Conservation (phyloP, 805 yeast species). For the Wickerhamiella allomyrinae region DNA sequence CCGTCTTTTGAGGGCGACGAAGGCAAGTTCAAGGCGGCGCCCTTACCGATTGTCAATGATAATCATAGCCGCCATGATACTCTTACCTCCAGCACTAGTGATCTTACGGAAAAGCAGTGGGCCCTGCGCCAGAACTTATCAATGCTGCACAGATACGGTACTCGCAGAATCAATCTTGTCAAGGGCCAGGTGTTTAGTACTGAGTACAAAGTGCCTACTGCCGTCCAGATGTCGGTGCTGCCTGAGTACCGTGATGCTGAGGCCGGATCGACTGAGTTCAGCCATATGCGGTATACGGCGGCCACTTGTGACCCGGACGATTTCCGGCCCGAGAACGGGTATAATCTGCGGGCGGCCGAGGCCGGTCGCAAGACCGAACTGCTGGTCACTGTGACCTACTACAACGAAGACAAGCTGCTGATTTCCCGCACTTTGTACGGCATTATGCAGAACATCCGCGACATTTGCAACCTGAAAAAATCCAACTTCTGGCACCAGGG, state of each 20-base stretch:
- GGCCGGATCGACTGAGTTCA: conserved; percentile 34
- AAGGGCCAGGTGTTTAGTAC: conserved; percentile 24
- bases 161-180: conserved; percentile 27
- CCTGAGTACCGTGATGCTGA: conserved; percentile 31
- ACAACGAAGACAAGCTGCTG: conserved; percentile 50
- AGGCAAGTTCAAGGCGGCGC: neutral
- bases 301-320: conserved; percentile 61
- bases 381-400: conserved; percentile 49
- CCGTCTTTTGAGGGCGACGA: neutral
- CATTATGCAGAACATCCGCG: conserved; percentile 48
- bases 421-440: conserved; percentile 51
- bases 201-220: conserved; percentile 29
- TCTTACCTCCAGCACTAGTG: neutral
- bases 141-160: conserved; percentile 21
- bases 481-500: conserved; percentile 36
- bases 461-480: conserved; percentile 36
- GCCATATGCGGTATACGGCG: conserved; percentile 48
- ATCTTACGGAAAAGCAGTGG: conserved; percentile 12
- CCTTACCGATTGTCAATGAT: neutral
- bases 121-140: conserved; percentile 21
- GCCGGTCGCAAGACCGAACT: conserved; percentile 47
- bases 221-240: conserved; percentile 26
- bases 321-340: conserved; percentile 38
- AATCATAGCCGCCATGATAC: neutral
- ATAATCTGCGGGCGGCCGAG: conserved; percentile 40